Base-by-base conservation (phyloP, 1,139 yeast species). In the Geotrichum restrictum region DNA sequence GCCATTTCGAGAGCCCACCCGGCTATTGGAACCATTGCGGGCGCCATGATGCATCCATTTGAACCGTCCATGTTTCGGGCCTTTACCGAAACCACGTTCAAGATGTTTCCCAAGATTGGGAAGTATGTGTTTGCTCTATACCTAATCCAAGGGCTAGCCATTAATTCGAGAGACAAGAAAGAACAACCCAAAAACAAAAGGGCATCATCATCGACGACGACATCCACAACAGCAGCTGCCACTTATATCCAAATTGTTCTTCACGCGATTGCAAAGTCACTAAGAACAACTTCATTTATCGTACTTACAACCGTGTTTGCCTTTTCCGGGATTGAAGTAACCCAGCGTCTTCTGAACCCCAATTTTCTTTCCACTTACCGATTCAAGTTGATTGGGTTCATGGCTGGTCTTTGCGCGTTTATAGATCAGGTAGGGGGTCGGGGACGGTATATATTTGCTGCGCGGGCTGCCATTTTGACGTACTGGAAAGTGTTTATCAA, bases 351-450 rank as follows among this genome's bases (percentile, higher is more conserved):
- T 34, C 59, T 71, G 31, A 65, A 69, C 29, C 60, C 60, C 49
- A 61, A 57, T 38, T 55, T 67, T 41, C 55, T 68, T 37, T 70
- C 74, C 8, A 60, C 59, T 31, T 60, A 62, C 37, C 68, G 76
- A 18, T 69, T 66, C 62, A 60, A 70, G 43, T 48, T 71, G 38
- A 69, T 72, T 54, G 76, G 75, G 8, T 66, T 70, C 52, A 51
- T 68, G 45, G 68, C 74, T 8, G 76, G 76, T 1, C 62, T 71
- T 36, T 71, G 74, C 74, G 72, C 74, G 1, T 60, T 69, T 40
- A 54, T 70, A 11, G 74, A 69, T 57, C 69, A 65, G 49, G 65
- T 62, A 46, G 61, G 61, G 39, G 71, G 72, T 48, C 62, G 70
- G 32, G 64, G 69, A 6, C 62, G 72, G 49, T 70, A 66, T 57